Evolutionary conservation across 371 early-diverging fungal genomes (phyloP), one percentile per base, ranked within the genome.

Genomic region (Batkoa obscura): DNA sequence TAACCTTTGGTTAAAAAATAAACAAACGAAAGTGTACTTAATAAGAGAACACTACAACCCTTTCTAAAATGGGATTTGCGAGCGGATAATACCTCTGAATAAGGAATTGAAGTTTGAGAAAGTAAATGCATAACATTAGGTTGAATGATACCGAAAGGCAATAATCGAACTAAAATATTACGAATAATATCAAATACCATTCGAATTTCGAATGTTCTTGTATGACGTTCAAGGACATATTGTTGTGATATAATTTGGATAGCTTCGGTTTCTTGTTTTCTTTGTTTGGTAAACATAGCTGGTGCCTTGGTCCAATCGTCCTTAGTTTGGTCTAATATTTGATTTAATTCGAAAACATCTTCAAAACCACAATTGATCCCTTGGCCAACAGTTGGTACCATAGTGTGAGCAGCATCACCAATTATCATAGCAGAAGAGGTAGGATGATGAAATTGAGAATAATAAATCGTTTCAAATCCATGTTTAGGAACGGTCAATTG

Each of bases 341-440:
- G 2, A 38, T 53, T 31, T n/a, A 53, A 41, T 6, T 36, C 53
- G 9, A 38, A 10, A 31, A 53, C 30, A 53, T 53, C 53, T 53
- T 53, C 53, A 38, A 53, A 53, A 15, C 38, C 53, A 39, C 38
- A 35, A 31, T 53, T 53, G 42, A 53, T 53, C 2, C 53, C 53
- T 53, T 53, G 53, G 13, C 53, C 53, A 32, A 53, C 53, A 17
- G 35, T 38, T 23, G 53, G 53, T 9, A 39, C 38, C 53, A 53
- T 53, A 38, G 53, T 15, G 39, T 53, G 53, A 32, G 39, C 53
- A 53, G 53, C 53, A 53, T 53, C 53, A 13, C 53, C 53, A 15
- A 53, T 37, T 15, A 39, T 30, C 17, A 53, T 41, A 12, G 39
- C 53, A n/a, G 53, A 30, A 13, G 15, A 13, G 12, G 38, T 37